phyloP scores from a whole-genome alignment of 2,329 filamentous ascomycete genomes.

The Talaromyces sp. region DNA sequence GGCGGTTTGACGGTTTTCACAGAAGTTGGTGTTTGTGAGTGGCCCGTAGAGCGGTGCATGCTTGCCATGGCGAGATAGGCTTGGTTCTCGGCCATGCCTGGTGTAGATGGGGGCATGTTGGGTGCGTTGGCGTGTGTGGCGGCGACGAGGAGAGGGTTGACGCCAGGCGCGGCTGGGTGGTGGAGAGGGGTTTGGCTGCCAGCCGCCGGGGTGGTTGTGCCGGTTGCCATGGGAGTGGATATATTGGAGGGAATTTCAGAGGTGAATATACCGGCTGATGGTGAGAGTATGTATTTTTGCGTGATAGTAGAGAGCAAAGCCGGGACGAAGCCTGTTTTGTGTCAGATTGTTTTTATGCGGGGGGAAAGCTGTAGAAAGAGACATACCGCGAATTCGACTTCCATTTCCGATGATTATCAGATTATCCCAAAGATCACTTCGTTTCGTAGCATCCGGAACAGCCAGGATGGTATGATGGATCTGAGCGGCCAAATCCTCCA shows the following conservation, averaged over 20 bases:
- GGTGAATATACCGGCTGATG: constrained; percentile 93
- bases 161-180: constrained; percentile 57
- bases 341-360: background rate
- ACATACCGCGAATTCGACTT: constrained; percentile 56
- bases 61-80: constrained; percentile 26
- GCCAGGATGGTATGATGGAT: constrained; percentile 80
- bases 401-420: constrained; percentile 91
- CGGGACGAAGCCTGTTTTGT: constrained; percentile 73
- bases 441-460: constrained; percentile 78
- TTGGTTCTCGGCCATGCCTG: constrained; percentile 28
- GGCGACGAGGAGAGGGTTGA: constrained; percentile 88
- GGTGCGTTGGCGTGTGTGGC: constrained; percentile 60
- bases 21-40: constrained; percentile 73
- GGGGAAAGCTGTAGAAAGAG: background rate
- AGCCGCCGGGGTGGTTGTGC: constrained; percentile 73
- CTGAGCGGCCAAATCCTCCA: constrained; percentile 78
- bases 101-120: constrained; percentile 30
- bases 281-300: constrained; percentile 82
- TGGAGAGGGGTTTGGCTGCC: constrained; percentile 47
- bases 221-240: constrained; percentile 84
- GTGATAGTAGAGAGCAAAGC: constrained; percentile 76
- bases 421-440: constrained; percentile 85
- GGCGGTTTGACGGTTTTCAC: constrained; percentile 76
- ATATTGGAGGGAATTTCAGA: constrained; percentile 93
- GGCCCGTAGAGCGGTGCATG: constrained; percentile 55